These are phyloP conservation scores for Umbellularia californica DNA, from an alignment of 164 flowering plant species.

Conservation along the genomic window DNA sequence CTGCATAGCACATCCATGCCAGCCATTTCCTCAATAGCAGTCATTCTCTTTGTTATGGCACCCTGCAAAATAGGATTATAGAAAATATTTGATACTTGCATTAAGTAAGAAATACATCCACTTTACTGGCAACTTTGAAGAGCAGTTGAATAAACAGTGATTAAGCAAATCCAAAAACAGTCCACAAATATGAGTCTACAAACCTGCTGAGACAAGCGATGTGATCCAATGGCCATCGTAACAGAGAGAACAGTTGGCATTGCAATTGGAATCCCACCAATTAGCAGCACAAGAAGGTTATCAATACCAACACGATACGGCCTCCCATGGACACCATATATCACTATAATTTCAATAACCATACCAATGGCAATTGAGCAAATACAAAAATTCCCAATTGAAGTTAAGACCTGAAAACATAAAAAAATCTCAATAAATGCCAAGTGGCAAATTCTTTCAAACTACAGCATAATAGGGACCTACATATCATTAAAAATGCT, in stretches of 20 bases:
- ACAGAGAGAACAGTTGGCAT: constrained; percentile 86
- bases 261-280: constrained; percentile 88
- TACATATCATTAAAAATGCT: neutral
- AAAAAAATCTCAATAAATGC: neutral
- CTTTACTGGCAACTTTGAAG: neutral
- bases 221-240: constrained; percentile 83
- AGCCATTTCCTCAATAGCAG: constrained; percentile 86
- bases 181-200: constrained; percentile 10
- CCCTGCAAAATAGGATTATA: constrained; percentile 37
- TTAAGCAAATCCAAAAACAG: neutral
- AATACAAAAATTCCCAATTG: constrained; percentile 82
- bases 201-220: constrained; percentile 74
- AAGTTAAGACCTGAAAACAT: constrained; percentile 53
- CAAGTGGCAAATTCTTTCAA: neutral
- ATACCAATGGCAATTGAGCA: constrained; percentile 73
- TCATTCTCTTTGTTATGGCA: constrained; percentile 85
- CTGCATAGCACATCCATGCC: constrained; percentile 87
- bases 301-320: constrained; percentile 54
- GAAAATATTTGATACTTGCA: neutral
- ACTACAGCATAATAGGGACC: neutral
- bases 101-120: neutral
- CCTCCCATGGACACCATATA: constrained; percentile 43
- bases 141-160: neutral
- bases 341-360: constrained; percentile 55
- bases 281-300: constrained; percentile 63